Conservation (phyloP, 371 early-diverging fungal species). For the Mucor piriformis region DNA sequence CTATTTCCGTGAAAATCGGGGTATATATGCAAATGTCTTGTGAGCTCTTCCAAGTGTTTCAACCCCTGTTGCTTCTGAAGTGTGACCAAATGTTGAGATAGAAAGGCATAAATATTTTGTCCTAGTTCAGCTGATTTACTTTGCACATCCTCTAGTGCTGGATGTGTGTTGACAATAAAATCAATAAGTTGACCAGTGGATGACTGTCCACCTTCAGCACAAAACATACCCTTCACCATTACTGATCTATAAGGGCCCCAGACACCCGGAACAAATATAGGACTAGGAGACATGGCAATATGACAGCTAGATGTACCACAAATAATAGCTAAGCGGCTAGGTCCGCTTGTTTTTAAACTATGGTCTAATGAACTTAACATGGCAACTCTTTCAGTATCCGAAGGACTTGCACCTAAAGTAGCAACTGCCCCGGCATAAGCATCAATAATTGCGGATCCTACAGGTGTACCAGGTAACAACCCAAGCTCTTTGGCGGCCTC, state of each 20-base stretch:
- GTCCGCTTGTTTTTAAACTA: conserved; percentile 35
- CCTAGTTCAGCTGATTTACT: conserved; percentile 18
- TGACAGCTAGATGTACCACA: conserved; percentile 79
- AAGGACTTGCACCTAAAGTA: conserved; percentile 51
- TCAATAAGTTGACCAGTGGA: conserved; percentile 74
- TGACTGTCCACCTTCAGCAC: conserved; percentile 77
- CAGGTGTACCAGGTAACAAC: conserved; percentile 53
- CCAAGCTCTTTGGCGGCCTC: conserved; percentile 64
- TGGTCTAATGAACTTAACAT: conserved; percentile 19
- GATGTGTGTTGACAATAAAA: conserved; percentile 61
- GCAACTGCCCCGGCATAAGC: conserved; percentile 77
- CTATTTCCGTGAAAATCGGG: conserved; percentile 84
- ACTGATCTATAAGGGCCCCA: conserved; percentile 73
- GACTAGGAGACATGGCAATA: conserved; percentile 59
- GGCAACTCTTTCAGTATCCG: conserved; percentile 20
- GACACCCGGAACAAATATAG: conserved; percentile 64
- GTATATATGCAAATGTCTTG: conserved; percentile 62
- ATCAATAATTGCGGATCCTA: conserved; percentile 75
- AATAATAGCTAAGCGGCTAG: conserved; percentile 68
- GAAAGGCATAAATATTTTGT: conserved; percentile 49
- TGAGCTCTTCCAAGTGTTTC: conserved; percentile 45
- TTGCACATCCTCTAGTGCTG: conserved; percentile 47
- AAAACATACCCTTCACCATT: conserved; percentile 63
- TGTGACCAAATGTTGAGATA: conserved; percentile 47
- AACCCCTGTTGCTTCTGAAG: conserved; percentile 32